Evolutionary conservation across 2,329 filamentous ascomycete species (phyloP).

Genomic region (Claviceps sp.): DNA sequence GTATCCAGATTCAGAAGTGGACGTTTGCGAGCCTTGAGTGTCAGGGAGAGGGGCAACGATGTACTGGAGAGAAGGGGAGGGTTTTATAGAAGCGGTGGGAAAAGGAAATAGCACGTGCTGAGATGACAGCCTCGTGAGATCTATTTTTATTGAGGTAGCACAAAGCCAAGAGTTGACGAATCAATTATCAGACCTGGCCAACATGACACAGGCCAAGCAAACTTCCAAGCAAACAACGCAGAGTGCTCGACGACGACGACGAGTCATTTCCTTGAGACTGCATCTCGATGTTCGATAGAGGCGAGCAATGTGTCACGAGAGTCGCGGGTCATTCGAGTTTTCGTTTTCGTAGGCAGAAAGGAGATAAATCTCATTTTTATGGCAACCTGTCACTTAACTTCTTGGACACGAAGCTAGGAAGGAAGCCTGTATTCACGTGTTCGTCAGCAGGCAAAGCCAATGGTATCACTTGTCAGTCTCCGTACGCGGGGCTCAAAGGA

Average conservation of each 20-base stretch:
- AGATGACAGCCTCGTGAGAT: neutral
- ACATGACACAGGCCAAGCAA: neutral
- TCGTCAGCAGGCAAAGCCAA: neutral
- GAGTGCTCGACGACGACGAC: neutral
- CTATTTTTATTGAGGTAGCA: neutral
- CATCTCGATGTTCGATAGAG: neutral
- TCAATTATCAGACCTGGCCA: neutral
- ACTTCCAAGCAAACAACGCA: neutral
- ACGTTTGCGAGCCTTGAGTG: neutral
- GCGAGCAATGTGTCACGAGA: neutral
- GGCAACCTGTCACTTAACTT: neutral
- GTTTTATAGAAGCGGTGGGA: neutral
- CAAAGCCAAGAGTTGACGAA: neutral
- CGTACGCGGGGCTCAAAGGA: neutral
- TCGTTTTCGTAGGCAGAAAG: neutral
- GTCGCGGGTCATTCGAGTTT: neutral
- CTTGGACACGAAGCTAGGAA: neutral
- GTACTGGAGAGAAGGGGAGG: neutral
- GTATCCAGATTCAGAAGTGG: neutral
- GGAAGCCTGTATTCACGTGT: neutral
- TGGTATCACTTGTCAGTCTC: neutral
- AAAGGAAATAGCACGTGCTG: neutral
- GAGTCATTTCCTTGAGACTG: neutral
- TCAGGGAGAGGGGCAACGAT: neutral
- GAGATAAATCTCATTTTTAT: too few relatives aligned